Percentiles rank a stretch among this genome's conserved stretches.
Evolutionary conservation across 352 stramenopile species (phyloP).

Genomic region (Pythium biforme): DNA sequence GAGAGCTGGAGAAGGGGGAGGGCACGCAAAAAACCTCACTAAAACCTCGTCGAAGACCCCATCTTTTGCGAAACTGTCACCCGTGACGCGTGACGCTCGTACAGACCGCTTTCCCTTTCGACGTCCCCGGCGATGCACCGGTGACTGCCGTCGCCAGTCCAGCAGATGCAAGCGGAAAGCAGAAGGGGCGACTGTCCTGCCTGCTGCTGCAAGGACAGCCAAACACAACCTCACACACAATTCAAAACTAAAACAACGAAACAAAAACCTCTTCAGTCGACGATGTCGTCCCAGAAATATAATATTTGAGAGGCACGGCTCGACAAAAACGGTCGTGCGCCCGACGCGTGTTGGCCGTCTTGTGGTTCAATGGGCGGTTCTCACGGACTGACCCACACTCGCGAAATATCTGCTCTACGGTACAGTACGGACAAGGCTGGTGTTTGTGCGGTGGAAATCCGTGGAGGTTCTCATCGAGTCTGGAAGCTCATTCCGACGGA

Average conservation of each 20-base stretch:
- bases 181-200: slow-evolving; percentile 7
- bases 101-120: slow-evolving; percentile 32
- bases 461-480: no score
- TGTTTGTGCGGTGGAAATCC: neutral
- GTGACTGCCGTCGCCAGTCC: slow-evolving; percentile 15
- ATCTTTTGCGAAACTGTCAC: slow-evolving; percentile 30
- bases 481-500: no score
- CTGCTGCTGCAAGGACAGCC: slow-evolving; percentile 6
- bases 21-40: slow-evolving; percentile 32
- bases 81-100: slow-evolving; percentile 75
- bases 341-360: slow-evolving; percentile 12
- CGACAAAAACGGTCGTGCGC: neutral
- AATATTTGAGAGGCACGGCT: neutral
- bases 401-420: slow-evolving; percentile 1
- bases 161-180: slow-evolving; percentile 13
- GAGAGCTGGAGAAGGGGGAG: slow-evolving; percentile 21
- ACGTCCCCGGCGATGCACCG: slow-evolving; percentile 18
- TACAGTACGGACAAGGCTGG: neutral
- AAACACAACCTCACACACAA: slow-evolving; percentile 9
- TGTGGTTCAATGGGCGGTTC: neutral
- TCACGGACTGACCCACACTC: slow-evolving; percentile 1
- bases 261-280: slow-evolving; percentile 3
- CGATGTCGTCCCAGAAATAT: slow-evolving; percentile 2
- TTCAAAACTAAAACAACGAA: slow-evolving; percentile 1
- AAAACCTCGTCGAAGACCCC: slow-evolving; percentile 24